Percentiles rank a stretch among this genome's conserved stretches.
Conservation (phyloP, 139 green algal species). For the Picochlorum sp. region DNA sequence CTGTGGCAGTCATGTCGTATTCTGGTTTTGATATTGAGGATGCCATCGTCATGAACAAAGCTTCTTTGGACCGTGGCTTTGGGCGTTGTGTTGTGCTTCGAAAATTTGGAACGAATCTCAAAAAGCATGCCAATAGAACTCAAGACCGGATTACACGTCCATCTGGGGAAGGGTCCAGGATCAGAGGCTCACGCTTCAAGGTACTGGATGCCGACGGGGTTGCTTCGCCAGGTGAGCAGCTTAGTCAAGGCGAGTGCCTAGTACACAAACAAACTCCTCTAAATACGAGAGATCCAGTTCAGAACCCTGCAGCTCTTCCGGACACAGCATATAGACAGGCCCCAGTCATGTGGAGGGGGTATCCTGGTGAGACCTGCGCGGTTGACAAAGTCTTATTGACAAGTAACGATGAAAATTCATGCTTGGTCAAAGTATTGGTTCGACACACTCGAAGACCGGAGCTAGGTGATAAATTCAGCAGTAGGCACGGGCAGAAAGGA, state of each 20-base stretch:
- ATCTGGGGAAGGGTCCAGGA: conserved; percentile 23
- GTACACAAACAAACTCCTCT: conserved; percentile 89
- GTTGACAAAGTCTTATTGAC: conserved; percentile 95
- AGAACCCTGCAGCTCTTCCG: conserved; percentile 46
- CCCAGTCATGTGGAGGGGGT: conserved; percentile 60
- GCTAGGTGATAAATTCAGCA: conserved; percentile 95
- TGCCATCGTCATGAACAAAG: conserved; percentile 98
- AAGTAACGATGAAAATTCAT: conserved; percentile 83
- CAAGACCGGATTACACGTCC: conserved; percentile 57
- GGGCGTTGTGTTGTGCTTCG: conserved; percentile 92
- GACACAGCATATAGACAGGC: conserved; percentile 43
- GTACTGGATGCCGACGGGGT: conserved; percentile 89
- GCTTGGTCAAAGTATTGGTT: conserved; percentile 84
- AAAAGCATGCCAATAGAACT: conserved; percentile 88
- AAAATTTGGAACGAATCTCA: conserved; percentile 66
- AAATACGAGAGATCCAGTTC: conserved; percentile 70
- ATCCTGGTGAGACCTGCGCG: conserved; percentile 60
- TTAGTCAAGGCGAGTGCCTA: conserved; percentile 63
- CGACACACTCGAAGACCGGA: conserved; percentile 89
- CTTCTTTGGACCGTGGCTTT: conserved; percentile 91
- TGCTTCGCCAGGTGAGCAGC: conserved; percentile 68
- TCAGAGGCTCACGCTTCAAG: conserved; percentile 19
- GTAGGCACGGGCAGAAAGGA: conserved; percentile 92
- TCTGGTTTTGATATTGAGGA: conserved; percentile 91
- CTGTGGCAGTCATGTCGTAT: conserved; percentile 96